Evolutionary conservation across 441 rosid species (phyloP), one percentile per base, ranked within the genome.

Genomic region (Cnidoscolus chayamansa): DNA sequence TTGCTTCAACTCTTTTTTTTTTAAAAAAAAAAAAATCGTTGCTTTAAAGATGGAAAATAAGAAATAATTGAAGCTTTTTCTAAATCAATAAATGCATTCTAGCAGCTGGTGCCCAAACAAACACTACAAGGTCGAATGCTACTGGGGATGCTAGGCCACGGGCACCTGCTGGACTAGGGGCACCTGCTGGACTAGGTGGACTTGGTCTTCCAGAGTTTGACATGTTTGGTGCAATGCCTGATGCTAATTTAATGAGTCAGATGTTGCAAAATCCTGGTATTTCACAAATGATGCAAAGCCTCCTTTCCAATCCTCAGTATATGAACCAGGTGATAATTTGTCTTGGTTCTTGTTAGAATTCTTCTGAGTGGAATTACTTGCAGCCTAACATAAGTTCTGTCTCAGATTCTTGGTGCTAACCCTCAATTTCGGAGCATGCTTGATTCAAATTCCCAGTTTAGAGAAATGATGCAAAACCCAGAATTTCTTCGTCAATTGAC

Each of bases 391-490:
- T 68, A 47, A 10, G 35, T 37, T 32, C 48, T 9, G 57, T 79
- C 66, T 63, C 76, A 86, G 91, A 73, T 89, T 73, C 80, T 89
- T 67, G 86, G 82, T 54, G 74, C 81, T 72, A 82, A 84, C 73
- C 86, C 90, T 54, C 93, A 87, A 73, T 77, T 82, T 65, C 88
- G 81, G 0, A 77, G 81, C 79, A 70, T 87, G 80, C 76, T 84
- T 72, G 94, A 87, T 78, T 74, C 83, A 58, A 87, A 87, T 79
- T 77, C 90, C 74, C 94, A 89, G 77, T 63, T 84, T 79, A 84
- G 90, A 76, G 90, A 86, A 76, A 83, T 85, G 86, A 80, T 85
- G 88, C 94, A 87, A 80, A 89, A 86, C 77, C 89, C 91, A 37
- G 91, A 89, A 75, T 70, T 83, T 83, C 85, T 84, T 73, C 88